These are phyloP conservation scores for Desmodesmus armatus DNA, from an alignment of 139 green algal genomes.

Conservation along the genomic window DNA sequence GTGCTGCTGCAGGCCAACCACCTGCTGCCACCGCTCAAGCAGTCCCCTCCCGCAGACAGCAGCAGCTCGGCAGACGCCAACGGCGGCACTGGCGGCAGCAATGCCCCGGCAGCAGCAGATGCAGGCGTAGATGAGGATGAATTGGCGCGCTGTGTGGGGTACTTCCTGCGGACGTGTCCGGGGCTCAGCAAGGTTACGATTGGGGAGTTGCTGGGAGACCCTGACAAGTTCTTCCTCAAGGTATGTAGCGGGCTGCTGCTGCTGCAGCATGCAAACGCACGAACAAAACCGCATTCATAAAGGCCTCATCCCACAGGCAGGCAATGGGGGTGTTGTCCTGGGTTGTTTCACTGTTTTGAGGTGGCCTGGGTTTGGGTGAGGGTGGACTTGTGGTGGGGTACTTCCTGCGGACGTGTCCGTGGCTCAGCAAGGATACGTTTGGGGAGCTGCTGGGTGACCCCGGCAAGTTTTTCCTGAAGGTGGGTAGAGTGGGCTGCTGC, in stretches of 20 bases:
- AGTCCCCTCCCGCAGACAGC: background rate
- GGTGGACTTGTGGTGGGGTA: too few species aligned
- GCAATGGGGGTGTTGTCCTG: too few species aligned
- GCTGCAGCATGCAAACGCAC: too few species aligned
- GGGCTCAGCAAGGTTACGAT: constrained; percentile 90
- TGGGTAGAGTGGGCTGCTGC: too few species aligned
- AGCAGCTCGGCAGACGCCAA: background rate
- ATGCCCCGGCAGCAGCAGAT: background rate
- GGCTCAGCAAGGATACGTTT: constrained; percentile 88
- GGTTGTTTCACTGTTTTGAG: too few species aligned
- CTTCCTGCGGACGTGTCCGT: constrained; percentile 90
- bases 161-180: constrained; percentile 89
- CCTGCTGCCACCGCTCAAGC: constrained; percentile 77
- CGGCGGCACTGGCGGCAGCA: constrained; percentile 2
- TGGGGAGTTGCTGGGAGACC: constrained; percentile 94
- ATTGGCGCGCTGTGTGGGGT: constrained; percentile 70
- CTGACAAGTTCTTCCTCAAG: constrained; percentile 84
- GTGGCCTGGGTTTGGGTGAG: too few species aligned
- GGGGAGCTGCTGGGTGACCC: constrained; percentile 95
- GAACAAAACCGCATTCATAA: too few species aligned
- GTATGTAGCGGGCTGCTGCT: too few species aligned
- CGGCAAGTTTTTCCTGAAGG: constrained; percentile 85
- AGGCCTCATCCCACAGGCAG: too few species aligned
- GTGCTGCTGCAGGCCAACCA: constrained; percentile 67
- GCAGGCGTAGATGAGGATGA: constrained; percentile 30